phyloP scores from a whole-genome alignment of 495 filamentous ascomycete genomes.

The Hyaloscypha bicolor region DNA sequence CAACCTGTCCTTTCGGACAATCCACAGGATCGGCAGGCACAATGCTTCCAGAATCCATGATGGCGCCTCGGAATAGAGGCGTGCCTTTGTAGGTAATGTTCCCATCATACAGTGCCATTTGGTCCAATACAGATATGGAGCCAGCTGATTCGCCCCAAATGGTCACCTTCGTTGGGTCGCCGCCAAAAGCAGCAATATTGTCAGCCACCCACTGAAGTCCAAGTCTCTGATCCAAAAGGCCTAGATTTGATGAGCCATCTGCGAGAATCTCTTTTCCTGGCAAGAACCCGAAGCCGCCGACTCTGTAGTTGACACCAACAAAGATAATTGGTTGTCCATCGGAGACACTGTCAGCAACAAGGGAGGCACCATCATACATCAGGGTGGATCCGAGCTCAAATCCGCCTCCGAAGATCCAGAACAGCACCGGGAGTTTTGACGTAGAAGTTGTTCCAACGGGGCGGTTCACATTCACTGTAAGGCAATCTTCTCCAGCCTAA shows the following conservation, averaged over 20 bases:
- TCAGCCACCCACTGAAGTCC: slow-evolving; percentile 51
- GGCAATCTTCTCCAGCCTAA: slow-evolving; percentile 64
- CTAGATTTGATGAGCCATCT: slow-evolving; percentile 59
- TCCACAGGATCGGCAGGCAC: slow-evolving; percentile 67
- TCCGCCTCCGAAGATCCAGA: slow-evolving; percentile 71
- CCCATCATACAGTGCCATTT: slow-evolving; percentile 69
- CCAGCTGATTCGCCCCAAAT: slow-evolving; percentile 45
- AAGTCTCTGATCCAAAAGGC: slow-evolving; percentile 46
- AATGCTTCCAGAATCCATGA: slow-evolving; percentile 67
- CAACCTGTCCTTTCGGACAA: slow-evolving; percentile 58
- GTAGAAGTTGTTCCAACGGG: slow-evolving; percentile 48
- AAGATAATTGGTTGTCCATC: slow-evolving; percentile 64
- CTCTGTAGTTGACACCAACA: slow-evolving; percentile 65
- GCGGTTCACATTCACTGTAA: slow-evolving; percentile 66
- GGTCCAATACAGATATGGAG: slow-evolving; percentile 68
- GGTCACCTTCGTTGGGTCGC: slow-evolving; percentile 44
- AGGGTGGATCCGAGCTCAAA: slow-evolving; percentile 62
- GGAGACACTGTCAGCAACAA: slow-evolving; percentile 54
- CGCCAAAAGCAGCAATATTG: slow-evolving; percentile 49
- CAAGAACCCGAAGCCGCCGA: slow-evolving; percentile 63
- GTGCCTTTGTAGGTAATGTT: slow-evolving; percentile 70
- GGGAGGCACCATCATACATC: slow-evolving; percentile 53
- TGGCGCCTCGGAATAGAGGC: slow-evolving; percentile 65
- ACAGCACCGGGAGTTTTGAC: slow-evolving; percentile 59
- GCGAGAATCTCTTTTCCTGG: slow-evolving; percentile 62